phyloP scores from a whole-genome alignment of 164 flowering plant species.

The Stephania japonica region DNA sequence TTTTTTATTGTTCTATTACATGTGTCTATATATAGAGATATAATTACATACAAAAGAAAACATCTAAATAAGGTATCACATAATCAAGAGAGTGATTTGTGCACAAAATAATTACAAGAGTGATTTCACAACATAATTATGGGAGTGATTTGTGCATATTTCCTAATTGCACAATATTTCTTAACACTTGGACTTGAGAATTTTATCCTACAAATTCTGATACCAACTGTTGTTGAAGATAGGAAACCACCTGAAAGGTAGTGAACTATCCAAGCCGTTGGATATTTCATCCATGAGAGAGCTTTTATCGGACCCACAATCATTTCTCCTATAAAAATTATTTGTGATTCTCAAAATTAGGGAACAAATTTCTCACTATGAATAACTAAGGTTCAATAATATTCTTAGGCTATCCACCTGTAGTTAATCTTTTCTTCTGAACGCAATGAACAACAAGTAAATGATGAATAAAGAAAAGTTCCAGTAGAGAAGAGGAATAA shows the following conservation, averaged over 20 bases:
- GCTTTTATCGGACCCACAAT: slow-evolving; percentile 48
- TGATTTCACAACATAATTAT: no score
- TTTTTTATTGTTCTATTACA: no score
- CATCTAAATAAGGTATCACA: no score
- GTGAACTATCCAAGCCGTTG: slow-evolving; percentile 51
- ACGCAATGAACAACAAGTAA: not conserved
- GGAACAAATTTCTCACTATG: not conserved
- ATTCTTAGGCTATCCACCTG: slow-evolving; percentile 32
- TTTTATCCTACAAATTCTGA: no score
- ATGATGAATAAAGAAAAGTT: not conserved
- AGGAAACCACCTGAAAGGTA: slow-evolving; percentile 42
- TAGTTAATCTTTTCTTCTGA: slow-evolving; percentile 63
- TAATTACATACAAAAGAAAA: no score
- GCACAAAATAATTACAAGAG: no score
- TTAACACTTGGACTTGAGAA: no score
- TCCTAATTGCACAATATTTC: no score
- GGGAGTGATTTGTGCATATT: no score
- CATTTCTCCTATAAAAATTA: slow-evolving; percentile 40
- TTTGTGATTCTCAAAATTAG: not conserved
- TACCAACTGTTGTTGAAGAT: slow-evolving; percentile 42
- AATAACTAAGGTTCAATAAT: not conserved
- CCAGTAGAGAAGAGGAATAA: not conserved
- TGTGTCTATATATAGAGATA: no score
- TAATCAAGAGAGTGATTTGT: no score
- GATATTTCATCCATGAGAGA: slow-evolving; percentile 60